phyloP scores from a whole-genome alignment of 108 stramenopile species.

The Aurantiochytrium sp. region DNA sequence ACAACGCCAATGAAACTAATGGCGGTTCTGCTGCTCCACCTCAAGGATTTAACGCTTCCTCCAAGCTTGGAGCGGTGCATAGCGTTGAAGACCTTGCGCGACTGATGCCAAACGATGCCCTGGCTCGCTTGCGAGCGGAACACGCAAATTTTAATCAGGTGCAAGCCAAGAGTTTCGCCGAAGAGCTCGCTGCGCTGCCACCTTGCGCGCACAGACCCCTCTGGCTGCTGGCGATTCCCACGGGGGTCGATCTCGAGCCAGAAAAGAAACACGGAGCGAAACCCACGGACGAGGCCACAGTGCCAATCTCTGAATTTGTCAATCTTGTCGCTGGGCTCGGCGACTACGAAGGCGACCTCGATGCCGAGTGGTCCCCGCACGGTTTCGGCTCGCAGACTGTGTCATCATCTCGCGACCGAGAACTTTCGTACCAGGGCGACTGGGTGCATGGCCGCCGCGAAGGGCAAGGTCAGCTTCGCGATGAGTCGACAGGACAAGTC shows the following conservation, averaged over 20 bases:
- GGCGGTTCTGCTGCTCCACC: no score
- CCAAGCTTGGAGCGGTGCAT: background rate
- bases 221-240: background rate
- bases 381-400: background rate
- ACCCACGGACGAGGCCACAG: no score
- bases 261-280: background rate
- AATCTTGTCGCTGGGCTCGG: background rate
- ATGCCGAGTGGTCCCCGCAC: background rate
- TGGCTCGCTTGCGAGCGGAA: background rate
- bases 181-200: background rate
- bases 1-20: background rate
- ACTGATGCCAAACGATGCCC: background rate
- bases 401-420: background rate
- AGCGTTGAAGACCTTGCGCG: background rate
- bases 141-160: background rate
- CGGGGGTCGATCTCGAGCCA: background rate
- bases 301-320: no score
- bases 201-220: background rate
- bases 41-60: background rate
- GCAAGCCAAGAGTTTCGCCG: background rate
- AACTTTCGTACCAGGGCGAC: background rate
- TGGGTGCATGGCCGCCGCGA: background rate
- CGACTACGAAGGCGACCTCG: background rate
- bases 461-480: background rate
- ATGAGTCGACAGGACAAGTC: background rate